phyloP scores from a whole-genome alignment of 2,329 filamentous ascomycete species.

The Aspergillus pseudotamarii region DNA sequence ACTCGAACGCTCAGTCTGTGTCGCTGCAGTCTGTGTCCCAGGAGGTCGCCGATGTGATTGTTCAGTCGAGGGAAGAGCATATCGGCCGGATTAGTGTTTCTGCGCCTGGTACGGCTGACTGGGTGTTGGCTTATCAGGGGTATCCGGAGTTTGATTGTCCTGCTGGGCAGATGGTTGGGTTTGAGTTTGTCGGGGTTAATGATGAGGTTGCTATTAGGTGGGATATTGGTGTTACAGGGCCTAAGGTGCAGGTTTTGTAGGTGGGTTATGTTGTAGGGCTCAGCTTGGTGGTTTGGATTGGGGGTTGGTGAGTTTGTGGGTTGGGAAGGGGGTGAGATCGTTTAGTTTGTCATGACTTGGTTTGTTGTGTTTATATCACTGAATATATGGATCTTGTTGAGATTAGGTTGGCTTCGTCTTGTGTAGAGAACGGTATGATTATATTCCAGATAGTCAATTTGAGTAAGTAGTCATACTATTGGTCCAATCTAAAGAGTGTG shows the following conservation, averaged over 20 bases:
- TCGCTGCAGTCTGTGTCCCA: not conserved
- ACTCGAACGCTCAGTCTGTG: not conserved
- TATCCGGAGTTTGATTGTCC: slow-evolving; percentile 28
- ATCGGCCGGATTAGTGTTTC: slow-evolving; percentile 20
- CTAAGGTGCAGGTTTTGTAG: slow-evolving; percentile 20
- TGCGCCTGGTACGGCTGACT: slow-evolving; percentile 21
- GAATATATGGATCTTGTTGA: not conserved
- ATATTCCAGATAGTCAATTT: too few species aligned
- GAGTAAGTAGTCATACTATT: too few species aligned
- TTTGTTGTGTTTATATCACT: not conserved
- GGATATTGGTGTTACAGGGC: slow-evolving; percentile 29
- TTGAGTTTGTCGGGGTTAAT: slow-evolving; percentile 30
- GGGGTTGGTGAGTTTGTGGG: not conserved
- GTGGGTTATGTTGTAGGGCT: not conserved
- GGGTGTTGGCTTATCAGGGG: slow-evolving; percentile 22
- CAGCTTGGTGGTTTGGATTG: not conserved
- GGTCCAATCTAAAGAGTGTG: too few species aligned
- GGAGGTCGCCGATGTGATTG: slow-evolving; percentile 10
- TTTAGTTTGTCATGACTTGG: not conserved
- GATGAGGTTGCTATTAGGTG: slow-evolving; percentile 26
- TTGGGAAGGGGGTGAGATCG: not conserved
- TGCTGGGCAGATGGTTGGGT: slow-evolving; percentile 22
- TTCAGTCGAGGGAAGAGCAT: slow-evolving; percentile 21
- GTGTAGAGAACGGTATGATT: too few species aligned
- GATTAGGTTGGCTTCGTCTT: not conserved